Evolutionary conservation across 495 filamentous ascomycete species (phyloP), one percentile per base, ranked within the genome.

Genomic region (Cenococcum geophilum): DNA sequence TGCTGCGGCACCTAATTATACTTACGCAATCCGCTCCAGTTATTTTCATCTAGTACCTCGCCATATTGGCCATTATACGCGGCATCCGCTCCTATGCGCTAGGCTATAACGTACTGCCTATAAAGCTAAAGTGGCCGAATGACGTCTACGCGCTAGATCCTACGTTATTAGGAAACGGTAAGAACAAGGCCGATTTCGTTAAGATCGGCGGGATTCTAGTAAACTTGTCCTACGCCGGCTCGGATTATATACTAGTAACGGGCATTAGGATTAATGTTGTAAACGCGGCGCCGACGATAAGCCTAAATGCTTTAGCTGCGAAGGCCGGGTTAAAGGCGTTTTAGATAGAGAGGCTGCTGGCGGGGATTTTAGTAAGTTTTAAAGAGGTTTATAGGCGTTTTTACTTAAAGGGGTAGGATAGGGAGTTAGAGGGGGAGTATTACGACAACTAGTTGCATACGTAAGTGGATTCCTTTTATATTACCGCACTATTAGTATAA

Each of bases 101-200:
- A 18, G 86, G 87, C 18, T 97, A 95, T 71, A 77, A 80, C 37
- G 74, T 81, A 0, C 62, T 96, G 34, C 89, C 89, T 9, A 82
- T 97, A 40, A 90, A 89, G 71, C 70, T 98, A 36, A 98, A 98
- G 74, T 98, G 93, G 93, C 93, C 93, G 8, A 98, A 98, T 63
- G 93, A 98, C 71, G 89, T 98, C 61, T 97, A 76, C 71, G 91
- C 89, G 0, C 77, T 81, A 11, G 89, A 91, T 68, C 91, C 90
- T 73, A 14, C 21, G 36, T 5, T 43, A 23, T 10, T 21, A 85
- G 58, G 77, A 83, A 0, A 74, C 76, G 40, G 40, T 4, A 45
- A 45, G 40, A 18, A 45, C 40, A 52, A 27, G 21, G 25, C 18
- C 1, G 49, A 52, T 12, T 95, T 90, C 70, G 85, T 91, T 64